Percentiles rank a stretch among this genome's conserved stretches.
These are phyloP conservation scores for Adansonia grandidieri DNA, from an alignment of 441 rosid species.

Conservation along the genomic window DNA sequence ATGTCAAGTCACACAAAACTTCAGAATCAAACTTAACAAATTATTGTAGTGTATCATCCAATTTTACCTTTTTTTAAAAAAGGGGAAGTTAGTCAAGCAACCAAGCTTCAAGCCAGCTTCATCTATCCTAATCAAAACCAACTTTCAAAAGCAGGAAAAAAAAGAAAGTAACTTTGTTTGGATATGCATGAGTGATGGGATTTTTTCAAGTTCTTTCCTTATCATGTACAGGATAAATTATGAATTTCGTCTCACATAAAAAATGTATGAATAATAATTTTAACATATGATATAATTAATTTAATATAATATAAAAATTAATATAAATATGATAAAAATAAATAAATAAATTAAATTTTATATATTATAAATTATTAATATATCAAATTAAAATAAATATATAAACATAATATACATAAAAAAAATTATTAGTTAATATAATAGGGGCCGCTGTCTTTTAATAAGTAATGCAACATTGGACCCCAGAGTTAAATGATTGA, in stretches of 20 bases:
- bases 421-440: too few relatives aligned
- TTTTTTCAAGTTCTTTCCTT: not conserved
- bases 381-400: too few relatives aligned
- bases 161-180: not conserved
- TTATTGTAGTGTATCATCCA: not conserved
- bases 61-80: not conserved
- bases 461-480: not conserved
- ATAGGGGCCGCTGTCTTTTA: too few relatives aligned
- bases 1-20: not conserved
- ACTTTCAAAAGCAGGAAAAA: not conserved
- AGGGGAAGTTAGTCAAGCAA: not conserved
- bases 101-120: constrained; percentile 1
- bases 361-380: too few relatives aligned
- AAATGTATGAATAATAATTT: not conserved
- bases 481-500: not conserved
- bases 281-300: too few relatives aligned
- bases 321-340: too few relatives aligned
- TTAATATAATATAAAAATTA: too few relatives aligned
- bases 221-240: not conserved
- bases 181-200: not conserved
- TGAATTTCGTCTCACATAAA: not conserved
- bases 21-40: not conserved
- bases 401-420: too few relatives aligned
- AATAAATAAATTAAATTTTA: too few relatives aligned
- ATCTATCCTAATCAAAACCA: not conserved